Evolutionary conservation across 495 filamentous ascomycete genomes (phyloP), one percentile per base, ranked within the genome.

Genomic region (Tuber microsphaerosporum): DNA sequence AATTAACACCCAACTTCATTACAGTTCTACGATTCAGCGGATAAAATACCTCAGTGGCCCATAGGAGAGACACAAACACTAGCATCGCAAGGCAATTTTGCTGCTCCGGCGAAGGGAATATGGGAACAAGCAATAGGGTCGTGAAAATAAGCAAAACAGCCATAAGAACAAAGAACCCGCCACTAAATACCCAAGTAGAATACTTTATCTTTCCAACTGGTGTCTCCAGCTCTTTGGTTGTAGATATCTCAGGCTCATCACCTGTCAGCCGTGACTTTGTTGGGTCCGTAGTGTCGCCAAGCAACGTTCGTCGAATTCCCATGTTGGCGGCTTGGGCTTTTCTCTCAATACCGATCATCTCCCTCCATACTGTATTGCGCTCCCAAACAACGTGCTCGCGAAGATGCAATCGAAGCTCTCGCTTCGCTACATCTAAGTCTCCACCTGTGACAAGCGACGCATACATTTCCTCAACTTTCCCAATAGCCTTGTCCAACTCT

Each of bases 371-470:
- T 0, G 95, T 99, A 80, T 99, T 99, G 70, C 95, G 88, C 81
- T 99, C 95, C 96, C 96, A 99, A 45, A 98, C 94, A 26, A 99
- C 94, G 85, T 99, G 95, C 84, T 99, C 95, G 79, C 95, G 87
- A 43, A 99, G 87, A 83, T 99, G 93, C 34, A 97, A 89, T 69
- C 95, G 88, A 65, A 99, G 87, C 80, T 98, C 95, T 72, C 92
- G 90, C 72, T 87, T 91, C 2, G 95, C 95, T 19, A 89, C 83
- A 31, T 87, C 84, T 8, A 91, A 83, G 79, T 97, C 91, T 17
- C 93, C 93, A 71, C 92, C 87, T 0, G 94, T 96, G 71, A 94
- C 90, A 22, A 97, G 85, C 39, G 89, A 87, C 0, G 93, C 90
- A 83, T 98, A 99, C 14, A 90, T 88, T 61, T 88, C 85, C 83